Conservation (phyloP, 2,329 filamentous ascomycete genomes). For the Fusarium guadeloupense region DNA sequence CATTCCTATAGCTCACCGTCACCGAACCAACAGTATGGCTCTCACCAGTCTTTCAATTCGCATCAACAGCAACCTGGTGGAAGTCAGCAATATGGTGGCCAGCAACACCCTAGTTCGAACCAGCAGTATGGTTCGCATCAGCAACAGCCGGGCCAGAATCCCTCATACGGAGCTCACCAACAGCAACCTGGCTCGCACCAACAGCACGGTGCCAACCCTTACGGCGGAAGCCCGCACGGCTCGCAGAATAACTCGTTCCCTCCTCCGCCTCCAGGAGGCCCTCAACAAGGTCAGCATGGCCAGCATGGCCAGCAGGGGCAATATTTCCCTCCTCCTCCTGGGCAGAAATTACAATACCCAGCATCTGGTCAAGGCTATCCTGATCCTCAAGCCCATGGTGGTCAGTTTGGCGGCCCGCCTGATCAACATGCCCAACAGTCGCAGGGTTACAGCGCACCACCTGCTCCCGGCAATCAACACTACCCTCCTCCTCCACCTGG, state of each 20-base stretch:
- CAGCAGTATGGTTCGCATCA: conserved; percentile 32
- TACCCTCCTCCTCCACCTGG: conserved; percentile 40
- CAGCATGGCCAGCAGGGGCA: conserved; percentile 30
- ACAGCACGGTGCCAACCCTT: conserved; percentile 31
- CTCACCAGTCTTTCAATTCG: conserved; percentile 19
- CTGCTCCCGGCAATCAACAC: conserved; percentile 31
- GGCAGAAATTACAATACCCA: conserved; percentile 36
- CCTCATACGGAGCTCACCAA: conserved; percentile 21
- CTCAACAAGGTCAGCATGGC: conserved; percentile 25
- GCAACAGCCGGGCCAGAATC: conserved; percentile 29
- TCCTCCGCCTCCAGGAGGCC: conserved; percentile 37
- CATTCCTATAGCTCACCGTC: conserved; percentile 43
- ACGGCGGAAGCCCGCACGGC: conserved; percentile 35
- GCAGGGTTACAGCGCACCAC: conserved; percentile 35
- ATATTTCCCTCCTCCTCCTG: conserved; percentile 36
- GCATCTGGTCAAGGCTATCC: conserved; percentile 36
- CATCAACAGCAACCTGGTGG: conserved; percentile 40
- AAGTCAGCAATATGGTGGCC: conserved; percentile 36
- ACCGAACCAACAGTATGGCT: conserved; percentile 29
- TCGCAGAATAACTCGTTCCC: conserved; percentile 42
- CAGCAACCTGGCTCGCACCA: conserved; percentile 34
- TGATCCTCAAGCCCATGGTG: conserved; percentile 30
- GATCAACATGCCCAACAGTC: conserved; percentile 39
- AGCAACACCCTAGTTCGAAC: conserved; percentile 28
- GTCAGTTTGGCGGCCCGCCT: conserved; percentile 34